Conservation (phyloP, 2,329 filamentous ascomycete genomes). For the Xylariaceae sp. region DNA sequence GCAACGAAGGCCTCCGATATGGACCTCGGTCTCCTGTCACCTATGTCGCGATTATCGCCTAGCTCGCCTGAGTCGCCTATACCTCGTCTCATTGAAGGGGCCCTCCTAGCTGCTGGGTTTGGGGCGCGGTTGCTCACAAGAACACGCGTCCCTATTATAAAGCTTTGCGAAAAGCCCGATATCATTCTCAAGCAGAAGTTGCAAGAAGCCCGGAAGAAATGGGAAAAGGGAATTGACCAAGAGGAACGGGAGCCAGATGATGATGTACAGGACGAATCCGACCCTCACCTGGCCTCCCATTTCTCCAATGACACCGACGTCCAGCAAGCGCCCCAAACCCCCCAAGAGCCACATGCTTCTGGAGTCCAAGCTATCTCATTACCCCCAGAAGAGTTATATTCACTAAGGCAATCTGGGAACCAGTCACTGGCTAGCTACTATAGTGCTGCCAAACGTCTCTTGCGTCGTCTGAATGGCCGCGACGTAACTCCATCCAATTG, state of each 20-base stretch:
- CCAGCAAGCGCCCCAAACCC: constrained; percentile 1
- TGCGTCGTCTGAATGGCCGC: constrained; percentile 44
- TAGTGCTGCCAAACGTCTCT: constrained; percentile 42
- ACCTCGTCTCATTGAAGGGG: constrained; percentile 69
- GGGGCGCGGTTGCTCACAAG: constrained; percentile 72
- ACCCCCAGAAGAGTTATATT: constrained; percentile 21
- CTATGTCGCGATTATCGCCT: constrained; percentile 48
- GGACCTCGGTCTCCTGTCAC: constrained; percentile 75
- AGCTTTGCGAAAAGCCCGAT: constrained; percentile 69
- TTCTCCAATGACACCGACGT: neutral
- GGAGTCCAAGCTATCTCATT: neutral
- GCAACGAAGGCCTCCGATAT: constrained; percentile 85
- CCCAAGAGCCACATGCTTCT: constrained; percentile 11
- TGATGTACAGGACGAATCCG: constrained; percentile 27
- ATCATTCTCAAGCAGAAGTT: constrained; percentile 56
- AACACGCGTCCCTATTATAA: constrained; percentile 81
- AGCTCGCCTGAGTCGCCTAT: constrained; percentile 55
- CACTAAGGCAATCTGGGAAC: constrained; percentile 39
- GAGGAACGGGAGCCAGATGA: constrained; percentile 38
- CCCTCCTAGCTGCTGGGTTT: constrained; percentile 63
- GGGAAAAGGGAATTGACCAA: constrained; percentile 54
- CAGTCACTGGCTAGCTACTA: constrained; percentile 44
- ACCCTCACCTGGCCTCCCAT: constrained; percentile 7
- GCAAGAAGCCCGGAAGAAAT: constrained; percentile 60
- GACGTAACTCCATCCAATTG: constrained; percentile 46